phyloP scores from a whole-genome alignment of 768 basidiomycete species.

The Macrocybe gigantea region DNA sequence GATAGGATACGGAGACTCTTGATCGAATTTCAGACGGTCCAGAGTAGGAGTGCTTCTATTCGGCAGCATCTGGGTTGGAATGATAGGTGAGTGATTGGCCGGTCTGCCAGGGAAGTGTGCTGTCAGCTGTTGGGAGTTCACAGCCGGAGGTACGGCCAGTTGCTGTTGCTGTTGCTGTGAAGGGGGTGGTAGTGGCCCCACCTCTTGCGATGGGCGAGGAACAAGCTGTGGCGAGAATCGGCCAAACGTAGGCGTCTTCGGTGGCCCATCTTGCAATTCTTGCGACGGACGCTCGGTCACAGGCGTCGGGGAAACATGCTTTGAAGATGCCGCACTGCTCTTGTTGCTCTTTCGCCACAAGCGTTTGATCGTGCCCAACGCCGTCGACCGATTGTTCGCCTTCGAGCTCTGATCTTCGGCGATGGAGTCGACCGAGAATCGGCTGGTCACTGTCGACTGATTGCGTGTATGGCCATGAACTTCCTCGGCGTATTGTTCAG shows the following conservation, averaged over 20 bases:
- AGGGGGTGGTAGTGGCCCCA: conserved; percentile 10
- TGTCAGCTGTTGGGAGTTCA: conserved; percentile 6
- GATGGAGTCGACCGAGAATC: conserved; percentile 75
- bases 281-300: conserved; percentile 34
- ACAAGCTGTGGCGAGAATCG: conserved; percentile 19
- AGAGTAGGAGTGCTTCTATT: conserved; percentile 22
- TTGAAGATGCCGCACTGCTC: conserved; percentile 26
- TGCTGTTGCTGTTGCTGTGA: conserved; percentile 1
- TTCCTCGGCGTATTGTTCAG: conserved; percentile 14
- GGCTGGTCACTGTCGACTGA: conserved; percentile 36
- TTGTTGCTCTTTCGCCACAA: conserved; percentile 75
- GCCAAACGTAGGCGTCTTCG: conserved; percentile 18
- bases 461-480: conserved; percentile 17
- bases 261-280: conserved; percentile 31
- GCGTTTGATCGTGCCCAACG: conserved; percentile 67
- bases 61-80: conserved; percentile 35
- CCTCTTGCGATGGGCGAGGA: conserved; percentile 17
- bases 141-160: neutral
- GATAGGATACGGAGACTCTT: conserved; percentile 65
- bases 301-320: conserved; percentile 22
- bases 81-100: conserved; percentile 26
- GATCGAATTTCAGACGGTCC: conserved; percentile 62
- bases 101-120: conserved; percentile 10
- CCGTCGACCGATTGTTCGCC: conserved; percentile 41
- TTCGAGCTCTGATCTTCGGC: conserved; percentile 28